These are phyloP conservation scores for Boletus huronensis DNA, from an alignment of 768 basidiomycete species.

Conservation along the genomic window DNA sequence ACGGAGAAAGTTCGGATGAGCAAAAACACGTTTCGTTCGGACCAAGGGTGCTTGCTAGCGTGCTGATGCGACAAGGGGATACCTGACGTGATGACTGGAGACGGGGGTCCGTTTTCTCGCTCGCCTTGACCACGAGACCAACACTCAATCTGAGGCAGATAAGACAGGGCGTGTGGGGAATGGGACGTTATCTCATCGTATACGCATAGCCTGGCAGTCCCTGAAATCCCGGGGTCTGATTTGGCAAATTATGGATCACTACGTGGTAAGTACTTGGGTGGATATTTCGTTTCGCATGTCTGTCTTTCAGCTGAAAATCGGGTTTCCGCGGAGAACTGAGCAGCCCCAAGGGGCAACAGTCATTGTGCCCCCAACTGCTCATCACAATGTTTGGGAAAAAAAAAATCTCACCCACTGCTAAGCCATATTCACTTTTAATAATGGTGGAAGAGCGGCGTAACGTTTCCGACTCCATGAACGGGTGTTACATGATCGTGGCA, in stretches of 20 bases:
- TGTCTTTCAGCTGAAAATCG: background rate
- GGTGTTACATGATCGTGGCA: background rate
- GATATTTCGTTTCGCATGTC: background rate
- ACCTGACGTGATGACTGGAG: background rate
- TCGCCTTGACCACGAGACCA: background rate
- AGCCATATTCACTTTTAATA: background rate
- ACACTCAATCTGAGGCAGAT: background rate
- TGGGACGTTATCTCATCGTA: background rate
- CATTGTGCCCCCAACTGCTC: background rate
- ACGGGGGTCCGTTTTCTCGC: background rate
- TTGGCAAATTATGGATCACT: background rate
- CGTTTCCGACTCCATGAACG: background rate
- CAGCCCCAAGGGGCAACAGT: background rate
- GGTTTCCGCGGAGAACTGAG: background rate
- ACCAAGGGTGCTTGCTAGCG: background rate
- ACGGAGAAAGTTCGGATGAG: background rate
- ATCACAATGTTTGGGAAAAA: background rate
- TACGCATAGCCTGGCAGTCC: background rate
- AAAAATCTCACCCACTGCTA: background rate
- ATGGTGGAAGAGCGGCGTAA: background rate
- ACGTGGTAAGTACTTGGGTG: background rate
- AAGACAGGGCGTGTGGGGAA: background rate
- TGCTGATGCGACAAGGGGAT: background rate
- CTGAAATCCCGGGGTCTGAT: background rate
- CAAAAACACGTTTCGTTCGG: background rate